Evolutionary conservation across 257 asterid species (phyloP).

Genomic region (Nicotiana sylvestris): DNA sequence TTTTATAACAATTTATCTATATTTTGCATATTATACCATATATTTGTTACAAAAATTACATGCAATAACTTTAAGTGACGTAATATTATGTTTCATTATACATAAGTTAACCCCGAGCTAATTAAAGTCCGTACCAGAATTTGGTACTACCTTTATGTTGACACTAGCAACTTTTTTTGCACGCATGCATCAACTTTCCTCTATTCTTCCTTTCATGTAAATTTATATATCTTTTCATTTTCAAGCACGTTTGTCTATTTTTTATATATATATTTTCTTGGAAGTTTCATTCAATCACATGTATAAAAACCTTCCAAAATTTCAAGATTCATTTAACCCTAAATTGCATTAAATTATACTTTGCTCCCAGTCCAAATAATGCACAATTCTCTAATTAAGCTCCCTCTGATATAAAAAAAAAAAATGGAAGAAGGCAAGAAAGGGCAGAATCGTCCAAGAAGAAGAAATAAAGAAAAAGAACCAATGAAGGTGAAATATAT

Average conservation of each 20-base stretch:
- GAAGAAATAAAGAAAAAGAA: background rate
- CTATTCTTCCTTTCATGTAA: background rate
- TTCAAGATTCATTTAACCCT: too few species aligned
- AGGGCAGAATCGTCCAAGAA: background rate
- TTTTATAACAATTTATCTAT: too few species aligned
- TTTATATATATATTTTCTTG: background rate
- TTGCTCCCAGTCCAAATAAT: too few species aligned
- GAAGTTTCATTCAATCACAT: background rate
- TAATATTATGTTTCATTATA: too few species aligned
- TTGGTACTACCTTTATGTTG: background rate
- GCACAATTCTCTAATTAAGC: background rate
- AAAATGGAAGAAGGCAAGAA: background rate
- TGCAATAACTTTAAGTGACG: too few species aligned
- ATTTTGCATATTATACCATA: too few species aligned
- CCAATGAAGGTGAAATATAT: conserved; percentile 34
- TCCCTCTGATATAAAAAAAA: background rate
- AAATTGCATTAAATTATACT: too few species aligned
- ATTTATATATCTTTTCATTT: background rate
- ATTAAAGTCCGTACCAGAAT: background rate
- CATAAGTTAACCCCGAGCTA: background rate
- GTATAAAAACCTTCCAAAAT: too few species aligned
- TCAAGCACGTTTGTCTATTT: background rate
- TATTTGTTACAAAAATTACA: too few species aligned
- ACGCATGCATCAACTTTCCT: background rate
- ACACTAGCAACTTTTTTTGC: background rate